Percentiles rank a stretch among this genome's conserved stretches.
phyloP scores from a whole-genome alignment of 495 filamentous ascomycete species.

The Letharia columbiana region DNA sequence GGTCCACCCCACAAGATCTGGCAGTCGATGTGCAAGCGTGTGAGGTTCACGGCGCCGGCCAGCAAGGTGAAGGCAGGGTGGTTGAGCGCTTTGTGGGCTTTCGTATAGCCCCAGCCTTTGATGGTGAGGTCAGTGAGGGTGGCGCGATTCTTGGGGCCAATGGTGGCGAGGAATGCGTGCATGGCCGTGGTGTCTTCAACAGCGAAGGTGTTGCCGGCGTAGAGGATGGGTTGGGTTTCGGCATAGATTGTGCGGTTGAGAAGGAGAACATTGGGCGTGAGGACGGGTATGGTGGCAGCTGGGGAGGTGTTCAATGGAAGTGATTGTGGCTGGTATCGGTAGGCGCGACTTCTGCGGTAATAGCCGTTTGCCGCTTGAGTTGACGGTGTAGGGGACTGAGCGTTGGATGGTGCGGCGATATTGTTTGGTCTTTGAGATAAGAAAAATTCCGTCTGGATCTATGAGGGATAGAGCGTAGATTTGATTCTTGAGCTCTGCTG shows the following conservation, averaged over 20 bases:
- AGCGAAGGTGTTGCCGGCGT: conserved; percentile 15
- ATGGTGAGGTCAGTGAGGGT: conserved; percentile 10
- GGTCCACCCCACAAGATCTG: conserved; percentile 7
- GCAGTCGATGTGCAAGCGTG: conserved; percentile 13
- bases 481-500: conserved; percentile 17
- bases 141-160: conserved; percentile 13
- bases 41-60: conserved; percentile 11
- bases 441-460: not conserved
- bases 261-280: not conserved
- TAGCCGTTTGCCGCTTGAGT: not conserved
- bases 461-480: conserved; percentile 15
- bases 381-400: not conserved
- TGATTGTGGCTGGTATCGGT: not conserved
- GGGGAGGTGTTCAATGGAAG: not conserved
- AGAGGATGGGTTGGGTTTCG: conserved; percentile 20
- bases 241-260: conserved; percentile 4
- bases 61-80: conserved; percentile 17
- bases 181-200: conserved; percentile 19
- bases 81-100: conserved; percentile 16
- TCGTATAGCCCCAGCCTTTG: conserved; percentile 15
- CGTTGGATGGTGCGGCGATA: not conserved
- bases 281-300: not conserved
- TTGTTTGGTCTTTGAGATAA: not conserved
- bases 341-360: not conserved
- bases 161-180: conserved; percentile 16